These are phyloP conservation scores for Oropetium thomaeum DNA, from an alignment of 176 grass and related monocot genomes.

Conservation along the genomic window DNA sequence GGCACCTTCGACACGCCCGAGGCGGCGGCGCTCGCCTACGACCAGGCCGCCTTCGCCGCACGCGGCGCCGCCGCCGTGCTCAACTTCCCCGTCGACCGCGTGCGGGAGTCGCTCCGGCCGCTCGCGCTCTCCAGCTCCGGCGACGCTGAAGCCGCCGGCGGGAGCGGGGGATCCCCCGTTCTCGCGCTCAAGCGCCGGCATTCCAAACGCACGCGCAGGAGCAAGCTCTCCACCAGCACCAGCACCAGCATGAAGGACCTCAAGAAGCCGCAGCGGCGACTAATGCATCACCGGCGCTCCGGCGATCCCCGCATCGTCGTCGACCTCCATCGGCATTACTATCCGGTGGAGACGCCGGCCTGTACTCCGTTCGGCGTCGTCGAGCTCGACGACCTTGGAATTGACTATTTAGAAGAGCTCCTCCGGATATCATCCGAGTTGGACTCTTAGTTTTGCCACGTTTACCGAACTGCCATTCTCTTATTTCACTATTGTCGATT, in stretches of 20 bases:
- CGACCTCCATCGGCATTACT: no score
- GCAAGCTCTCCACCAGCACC: not conserved
- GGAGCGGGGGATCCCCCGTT: not conserved
- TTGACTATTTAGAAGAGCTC: slow-evolving; percentile 54
- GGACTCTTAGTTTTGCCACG: not conserved
- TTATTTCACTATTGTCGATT: no score
- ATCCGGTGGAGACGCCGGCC: not conserved
- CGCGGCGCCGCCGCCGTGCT: not conserved
- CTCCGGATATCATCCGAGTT: slow-evolving; percentile 9
- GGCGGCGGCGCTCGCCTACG: slow-evolving; percentile 65
- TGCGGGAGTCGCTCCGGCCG: slow-evolving; percentile 20
- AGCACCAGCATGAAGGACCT: not conserved
- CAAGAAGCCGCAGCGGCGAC: not conserved
- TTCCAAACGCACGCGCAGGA: slow-evolving; percentile 24
- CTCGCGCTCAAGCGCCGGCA: slow-evolving; percentile 47
- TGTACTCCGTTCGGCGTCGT: not conserved
- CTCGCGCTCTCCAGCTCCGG: not conserved
- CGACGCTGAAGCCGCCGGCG: no score
- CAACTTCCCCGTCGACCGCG: slow-evolving; percentile 22
- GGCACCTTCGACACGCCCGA: slow-evolving; percentile 73
- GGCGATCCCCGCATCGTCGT: no score
- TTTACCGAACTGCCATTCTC: no score
- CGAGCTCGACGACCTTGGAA: slow-evolving; percentile 43
- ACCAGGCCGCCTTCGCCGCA: slow-evolving; percentile 42
- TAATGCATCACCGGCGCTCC: not conserved